phyloP scores from a whole-genome alignment of 2,329 filamentous ascomycete species.

The Ophiostoma montium region DNA sequence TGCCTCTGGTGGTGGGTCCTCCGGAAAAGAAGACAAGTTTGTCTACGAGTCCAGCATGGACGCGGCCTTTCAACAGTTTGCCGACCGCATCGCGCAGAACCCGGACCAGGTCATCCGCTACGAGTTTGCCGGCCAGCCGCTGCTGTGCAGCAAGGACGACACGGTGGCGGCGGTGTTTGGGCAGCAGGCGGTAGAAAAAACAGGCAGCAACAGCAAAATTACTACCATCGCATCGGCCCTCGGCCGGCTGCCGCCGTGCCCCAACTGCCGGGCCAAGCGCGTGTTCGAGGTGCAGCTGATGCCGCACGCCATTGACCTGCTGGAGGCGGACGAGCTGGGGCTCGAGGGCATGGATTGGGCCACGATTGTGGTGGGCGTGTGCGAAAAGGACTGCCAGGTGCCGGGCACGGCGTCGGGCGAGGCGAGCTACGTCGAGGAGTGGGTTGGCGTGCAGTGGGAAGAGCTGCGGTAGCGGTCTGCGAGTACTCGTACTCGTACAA shows the following conservation, averaged over 20 bases:
- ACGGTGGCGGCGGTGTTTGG: slow-evolving; percentile 46
- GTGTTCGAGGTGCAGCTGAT: slow-evolving; percentile 88
- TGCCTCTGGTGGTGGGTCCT: slow-evolving; percentile 16
- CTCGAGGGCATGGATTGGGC: slow-evolving; percentile 96
- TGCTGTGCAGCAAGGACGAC: slow-evolving; percentile 73
- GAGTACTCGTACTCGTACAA: no score
- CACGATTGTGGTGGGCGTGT: slow-evolving; percentile 77
- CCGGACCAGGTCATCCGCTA: slow-evolving; percentile 73
- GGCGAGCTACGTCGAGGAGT: slow-evolving; percentile 79
- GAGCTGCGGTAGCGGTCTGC: slow-evolving; percentile 36
- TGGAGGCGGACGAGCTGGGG: slow-evolving; percentile 63
- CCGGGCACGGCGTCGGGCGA: slow-evolving; percentile 42
- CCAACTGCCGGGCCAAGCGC: slow-evolving; percentile 57
- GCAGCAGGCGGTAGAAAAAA: slow-evolving; percentile 15
- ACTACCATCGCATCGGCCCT: slow-evolving; percentile 16
- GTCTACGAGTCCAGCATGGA: slow-evolving; percentile 64
- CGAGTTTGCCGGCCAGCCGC: slow-evolving; percentile 55
- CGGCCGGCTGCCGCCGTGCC: slow-evolving; percentile 55
- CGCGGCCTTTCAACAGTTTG: slow-evolving; percentile 66
- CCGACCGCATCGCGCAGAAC: slow-evolving; percentile 63
- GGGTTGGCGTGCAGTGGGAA: slow-evolving; percentile 98
- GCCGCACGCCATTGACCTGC: slow-evolving; percentile 75
- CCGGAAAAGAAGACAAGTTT: slow-evolving; percentile 49
- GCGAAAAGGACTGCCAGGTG: slow-evolving; percentile 61
- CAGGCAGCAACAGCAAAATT: slow-evolving; percentile 15